Evolutionary conservation across 352 stramenopile species (phyloP).

Genomic region (Pythium rhizo-oryzae): DNA sequence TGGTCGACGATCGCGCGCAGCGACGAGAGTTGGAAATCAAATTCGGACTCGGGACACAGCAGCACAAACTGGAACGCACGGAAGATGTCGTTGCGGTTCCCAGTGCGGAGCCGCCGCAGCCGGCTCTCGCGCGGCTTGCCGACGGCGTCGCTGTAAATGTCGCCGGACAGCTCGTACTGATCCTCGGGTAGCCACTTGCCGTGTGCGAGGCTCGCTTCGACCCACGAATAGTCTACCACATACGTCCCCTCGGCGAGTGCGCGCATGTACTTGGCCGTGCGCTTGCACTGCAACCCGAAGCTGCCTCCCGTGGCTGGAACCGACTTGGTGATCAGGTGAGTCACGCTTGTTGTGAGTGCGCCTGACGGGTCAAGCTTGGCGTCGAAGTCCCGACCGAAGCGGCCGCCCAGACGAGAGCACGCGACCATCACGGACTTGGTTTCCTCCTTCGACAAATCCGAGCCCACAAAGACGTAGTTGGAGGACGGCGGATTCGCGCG

Average conservation of each 20-base stretch:
- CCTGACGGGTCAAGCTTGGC: constrained; percentile 43
- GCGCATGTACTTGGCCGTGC: constrained; percentile 88
- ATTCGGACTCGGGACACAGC: constrained; percentile 65
- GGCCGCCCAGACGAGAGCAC: constrained; percentile 62
- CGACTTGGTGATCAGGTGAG: constrained; percentile 76
- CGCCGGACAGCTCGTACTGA: constrained; percentile 74
- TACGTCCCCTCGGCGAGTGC: constrained; percentile 72
- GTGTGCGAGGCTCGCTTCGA: constrained; percentile 62
- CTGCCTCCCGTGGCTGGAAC: constrained; percentile 33
- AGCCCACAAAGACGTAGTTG: constrained; percentile 38
- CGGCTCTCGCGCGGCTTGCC: constrained; percentile 73
- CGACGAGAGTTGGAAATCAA: constrained; percentile 75
- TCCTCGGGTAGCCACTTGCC: constrained; percentile 71
- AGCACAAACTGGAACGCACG: constrained; percentile 73
- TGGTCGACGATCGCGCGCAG: constrained; percentile 62
- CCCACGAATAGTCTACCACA: constrained; percentile 80
- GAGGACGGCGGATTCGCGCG: neutral
- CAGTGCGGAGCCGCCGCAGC: constrained; percentile 47
- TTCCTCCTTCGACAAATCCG: constrained; percentile 58
- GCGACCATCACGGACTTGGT: constrained; percentile 56
- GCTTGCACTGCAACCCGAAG: constrained; percentile 58
- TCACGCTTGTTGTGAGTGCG: constrained; percentile 58
- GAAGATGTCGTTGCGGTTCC: constrained; percentile 78
- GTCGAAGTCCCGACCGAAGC: constrained; percentile 77
- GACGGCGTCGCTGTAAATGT: constrained; percentile 77